Evolutionary conservation across 169 alveolate species (phyloP), one percentile per base, ranked within the genome.

Genomic region (Cryptosporidium sp.): DNA sequence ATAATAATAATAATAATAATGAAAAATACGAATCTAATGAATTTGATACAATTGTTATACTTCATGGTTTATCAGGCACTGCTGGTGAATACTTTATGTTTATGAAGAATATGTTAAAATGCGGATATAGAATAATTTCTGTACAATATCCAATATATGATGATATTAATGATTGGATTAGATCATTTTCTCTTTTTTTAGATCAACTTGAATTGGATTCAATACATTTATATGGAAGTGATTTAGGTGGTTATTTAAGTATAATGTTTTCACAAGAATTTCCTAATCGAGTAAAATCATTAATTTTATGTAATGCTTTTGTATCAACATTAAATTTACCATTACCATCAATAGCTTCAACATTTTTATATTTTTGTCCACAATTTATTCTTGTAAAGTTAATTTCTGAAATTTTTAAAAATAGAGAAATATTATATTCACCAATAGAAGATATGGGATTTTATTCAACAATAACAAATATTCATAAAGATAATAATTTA

Each of bases 1-100:
- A 53, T 23, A 23, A 23, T 14, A 48, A 14, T 48, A 56, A 26
- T 6, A 26, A 8, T 21, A 2, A 9, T 21, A 26, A 21, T 56
- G 67, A 23, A 31, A 29, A 65, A 14, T 44, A 18, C 10, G 23
- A 33, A 10, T 37, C 72, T 5, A 3, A 23, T 56, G 35, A 29
- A 2, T 37, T 37, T 23, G 84, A 70, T n/a, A 18, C 31, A 4
- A 39, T 70, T 16, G 84, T 70, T 18, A 62, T 80, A 7, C 44
- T 80, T n/a, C 89, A 80, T 45, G 89, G 89, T 10, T 37, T 80
- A 5, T 60, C 89, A 7, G 89, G 89, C 5, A 80, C 89, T 26
- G 89, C 89, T 33, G 89, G 89, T 23, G 89, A 80, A n/a, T 80
- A 62, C 31, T 80, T 80, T 45, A 42, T 42, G 23, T 60, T 80